Base-by-base conservation (phyloP, 208 protist genomes). In the Vickermania spadyakhi region DNA sequence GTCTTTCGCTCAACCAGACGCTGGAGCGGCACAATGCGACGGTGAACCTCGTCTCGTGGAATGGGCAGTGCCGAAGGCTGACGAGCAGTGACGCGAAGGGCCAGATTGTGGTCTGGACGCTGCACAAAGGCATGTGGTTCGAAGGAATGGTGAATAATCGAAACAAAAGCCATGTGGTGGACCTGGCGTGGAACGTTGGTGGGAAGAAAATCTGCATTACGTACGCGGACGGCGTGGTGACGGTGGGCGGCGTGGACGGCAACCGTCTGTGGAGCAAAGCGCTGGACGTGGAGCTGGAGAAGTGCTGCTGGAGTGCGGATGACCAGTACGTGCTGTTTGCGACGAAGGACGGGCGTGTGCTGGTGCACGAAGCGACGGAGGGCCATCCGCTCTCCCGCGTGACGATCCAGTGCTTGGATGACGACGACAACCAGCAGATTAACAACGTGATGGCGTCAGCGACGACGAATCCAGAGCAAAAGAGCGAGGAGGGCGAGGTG, bases 61-160 rank as follows among this genome's bases (percentile, higher is more conserved):
- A 99, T 63, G 87, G 98, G 52, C 70, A 87, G 52, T 97, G 97
- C 78, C 75, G 89, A 62, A 98, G 98, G 69, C 91, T 99, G 27
- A 98, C 97, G 2, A 96, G 93, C 50, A 84, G 79, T 25, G 97
- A 99, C 62, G 71, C 86, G 29, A 86, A 75, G 54, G 97, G 97
- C 3, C 77, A 94, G 51, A 98, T 99, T 72, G 95, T 98, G 50
- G 96, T 99, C 25, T 99, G 97, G 96, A 96, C 88, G 64, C 77
- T 98, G 62, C 89, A 98, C 79, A 97, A 98, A 66, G 93, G 95
- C 4, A 86, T 94, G 81, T 99, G 96, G 96, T 92, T 97, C 51
- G 97, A 99, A 80, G 96, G 98, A 73, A 99, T 99, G 97, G 94
- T 98, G 28, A 99, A 99, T 76, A 97, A 98, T 73, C 73, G 97